A percentile compares a stretch with the other conserved stretches of the same genome.
These are phyloP conservation scores for Lomentospora prolificans DNA, from an alignment of 2,329 filamentous ascomycete genomes.

Conservation along the genomic window DNA sequence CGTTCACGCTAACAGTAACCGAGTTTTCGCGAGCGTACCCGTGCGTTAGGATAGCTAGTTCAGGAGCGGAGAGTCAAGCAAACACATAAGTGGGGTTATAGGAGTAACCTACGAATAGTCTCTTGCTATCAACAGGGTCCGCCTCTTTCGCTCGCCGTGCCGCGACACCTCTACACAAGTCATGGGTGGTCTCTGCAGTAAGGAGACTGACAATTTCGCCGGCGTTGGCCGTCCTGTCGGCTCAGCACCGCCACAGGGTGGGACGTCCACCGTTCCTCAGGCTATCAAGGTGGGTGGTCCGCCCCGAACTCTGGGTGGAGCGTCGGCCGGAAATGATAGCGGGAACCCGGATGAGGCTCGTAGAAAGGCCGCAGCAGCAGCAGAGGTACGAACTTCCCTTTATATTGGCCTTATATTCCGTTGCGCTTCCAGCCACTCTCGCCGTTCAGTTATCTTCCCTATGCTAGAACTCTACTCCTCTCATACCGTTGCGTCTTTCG, in stretches of 20 bases:
- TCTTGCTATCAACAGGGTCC: too few species aligned
- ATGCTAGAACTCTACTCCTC: conserved; percentile 10
- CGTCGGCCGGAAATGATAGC: neutral
- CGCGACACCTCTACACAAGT: conserved; percentile 9
- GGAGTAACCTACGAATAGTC: too few species aligned
- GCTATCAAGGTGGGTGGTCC: conserved; percentile 39
- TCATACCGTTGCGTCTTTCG: neutral
- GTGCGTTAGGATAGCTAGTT: too few species aligned
- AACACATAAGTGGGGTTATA: too few species aligned
- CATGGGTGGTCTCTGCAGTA: conserved; percentile 87
- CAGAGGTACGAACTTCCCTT: conserved; percentile 56
- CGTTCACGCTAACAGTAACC: too few species aligned
- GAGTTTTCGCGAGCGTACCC: too few species aligned
- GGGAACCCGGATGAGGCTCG: conserved; percentile 49
- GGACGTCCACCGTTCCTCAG: conserved; percentile 39
- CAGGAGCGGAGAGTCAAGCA: too few species aligned
- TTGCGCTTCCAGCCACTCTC: neutral
- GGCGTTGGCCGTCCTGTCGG: conserved; percentile 65
- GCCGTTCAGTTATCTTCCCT: conserved; percentile 7
- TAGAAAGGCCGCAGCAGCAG: conserved; percentile 67
- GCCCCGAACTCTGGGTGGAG: conserved; percentile 55
- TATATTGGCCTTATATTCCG: neutral
- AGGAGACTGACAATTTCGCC: conserved; percentile 58
- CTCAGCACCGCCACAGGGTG: conserved; percentile 31
- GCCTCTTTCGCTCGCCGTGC: neutral